A percentile compares a stretch with the other conserved stretches of the same genome.
Evolutionary conservation across 202 grass and related monocot species (phyloP).

Genomic region (Miscanthus sacchariflorus): DNA sequence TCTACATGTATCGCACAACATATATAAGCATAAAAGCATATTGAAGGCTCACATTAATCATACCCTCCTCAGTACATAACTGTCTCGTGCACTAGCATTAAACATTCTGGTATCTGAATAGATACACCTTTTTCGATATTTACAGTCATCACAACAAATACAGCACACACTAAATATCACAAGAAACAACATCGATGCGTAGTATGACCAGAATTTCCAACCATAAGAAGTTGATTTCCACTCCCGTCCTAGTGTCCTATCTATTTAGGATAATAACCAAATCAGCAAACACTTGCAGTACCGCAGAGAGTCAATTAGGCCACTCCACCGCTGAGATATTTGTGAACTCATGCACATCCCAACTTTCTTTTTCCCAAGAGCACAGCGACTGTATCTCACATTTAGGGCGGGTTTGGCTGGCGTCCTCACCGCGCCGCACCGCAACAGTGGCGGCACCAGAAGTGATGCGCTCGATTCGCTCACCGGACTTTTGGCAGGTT

Average conservation of each 20-base stretch:
- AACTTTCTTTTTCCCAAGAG: not conserved
- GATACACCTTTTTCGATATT: not conserved
- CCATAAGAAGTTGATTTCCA: not conserved
- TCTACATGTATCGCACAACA: not conserved
- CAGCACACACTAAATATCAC: not conserved
- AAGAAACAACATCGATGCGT: not conserved
- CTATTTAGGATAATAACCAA: not conserved
- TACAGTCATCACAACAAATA: slow-evolving; percentile 19
- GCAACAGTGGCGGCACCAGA: no score
- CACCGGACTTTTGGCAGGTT: no score
- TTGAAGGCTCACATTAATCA: not conserved
- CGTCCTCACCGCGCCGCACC: no score
- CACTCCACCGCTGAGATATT: not conserved
- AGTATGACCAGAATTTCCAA: not conserved
- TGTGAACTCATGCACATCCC: not conserved
- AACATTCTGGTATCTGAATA: not conserved
- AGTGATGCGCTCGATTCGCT: no score
- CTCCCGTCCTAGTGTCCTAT: not conserved
- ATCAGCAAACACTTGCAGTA: not conserved
- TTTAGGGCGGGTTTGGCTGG: not conserved
- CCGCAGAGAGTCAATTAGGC: not conserved
- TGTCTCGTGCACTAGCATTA: not conserved
- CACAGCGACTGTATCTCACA: not conserved
- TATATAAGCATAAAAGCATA: not conserved
- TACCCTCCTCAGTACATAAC: not conserved